Evolutionary conservation across 2,329 filamentous ascomycete species (phyloP).

Genomic region (Furcasterigmium sp.): DNA sequence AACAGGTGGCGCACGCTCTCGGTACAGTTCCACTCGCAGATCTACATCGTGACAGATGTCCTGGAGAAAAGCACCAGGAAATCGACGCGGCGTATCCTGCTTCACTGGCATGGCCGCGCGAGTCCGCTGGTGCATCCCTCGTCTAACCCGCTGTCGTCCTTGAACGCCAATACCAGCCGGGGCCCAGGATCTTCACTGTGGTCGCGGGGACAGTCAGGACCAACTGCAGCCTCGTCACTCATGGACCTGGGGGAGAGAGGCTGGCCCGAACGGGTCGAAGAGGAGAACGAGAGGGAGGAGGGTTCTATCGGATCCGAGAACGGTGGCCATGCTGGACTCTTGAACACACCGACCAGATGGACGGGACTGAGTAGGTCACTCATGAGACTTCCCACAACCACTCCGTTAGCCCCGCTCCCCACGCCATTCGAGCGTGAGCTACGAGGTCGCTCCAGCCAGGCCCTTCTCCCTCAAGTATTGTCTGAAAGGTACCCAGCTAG

Average conservation of each 20-base stretch:
- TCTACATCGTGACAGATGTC: slow-evolving; percentile 11
- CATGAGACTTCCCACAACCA: slow-evolving; percentile 33
- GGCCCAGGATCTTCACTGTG: slow-evolving; percentile 3
- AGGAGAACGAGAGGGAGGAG: slow-evolving; percentile 7
- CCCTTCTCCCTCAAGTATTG: neutral
- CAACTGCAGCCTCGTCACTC: slow-evolving; percentile 2
- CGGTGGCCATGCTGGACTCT: slow-evolving; percentile 4
- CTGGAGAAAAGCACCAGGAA: slow-evolving; percentile 10
- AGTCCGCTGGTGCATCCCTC: neutral
- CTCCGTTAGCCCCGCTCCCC: slow-evolving; percentile 34
- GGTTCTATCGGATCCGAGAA: slow-evolving; percentile 1
- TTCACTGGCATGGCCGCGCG: slow-evolving; percentile 7
- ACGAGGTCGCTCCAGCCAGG: slow-evolving; percentile 13
- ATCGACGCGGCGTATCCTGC: slow-evolving; percentile 6
- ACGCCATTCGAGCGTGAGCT: slow-evolving; percentile 34
- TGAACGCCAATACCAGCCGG: neutral
- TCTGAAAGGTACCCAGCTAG: neutral
- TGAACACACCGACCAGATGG: slow-evolving; percentile 42
- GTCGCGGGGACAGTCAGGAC: slow-evolving; percentile 6
- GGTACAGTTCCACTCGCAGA: slow-evolving; percentile 11
- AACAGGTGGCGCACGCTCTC: slow-evolving; percentile 11
- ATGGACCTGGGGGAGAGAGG: slow-evolving; percentile 3
- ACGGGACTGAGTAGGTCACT: slow-evolving; percentile 34
- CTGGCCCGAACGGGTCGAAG: slow-evolving; percentile 5
- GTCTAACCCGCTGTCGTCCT: neutral